Conservation (phyloP, 306 rosid species). For the Aeschynomene evenia region DNA sequence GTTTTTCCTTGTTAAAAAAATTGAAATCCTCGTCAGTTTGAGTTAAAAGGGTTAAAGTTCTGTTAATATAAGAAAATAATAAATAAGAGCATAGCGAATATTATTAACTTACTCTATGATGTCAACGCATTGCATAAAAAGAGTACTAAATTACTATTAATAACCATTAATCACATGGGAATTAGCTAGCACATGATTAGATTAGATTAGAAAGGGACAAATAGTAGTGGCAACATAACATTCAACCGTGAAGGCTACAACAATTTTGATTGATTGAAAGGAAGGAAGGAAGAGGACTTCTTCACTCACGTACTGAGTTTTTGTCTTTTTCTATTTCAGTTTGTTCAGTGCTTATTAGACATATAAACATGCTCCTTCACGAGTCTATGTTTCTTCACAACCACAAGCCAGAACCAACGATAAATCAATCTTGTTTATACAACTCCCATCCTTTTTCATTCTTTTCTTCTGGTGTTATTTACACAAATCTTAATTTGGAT, state of each 20-base stretch:
- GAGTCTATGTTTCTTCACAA: background rate
- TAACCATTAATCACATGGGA: background rate
- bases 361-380: too few relatives aligned
- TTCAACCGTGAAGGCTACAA: slow-evolving; percentile 10
- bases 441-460: background rate
- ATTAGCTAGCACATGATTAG: background rate
- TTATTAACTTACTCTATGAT: too few relatives aligned
- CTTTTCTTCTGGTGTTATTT: background rate
- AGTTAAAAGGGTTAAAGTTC: background rate
- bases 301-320: background rate
- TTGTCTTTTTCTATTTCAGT: slow-evolving; percentile 9
- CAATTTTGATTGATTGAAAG: slow-evolving; percentile 30
- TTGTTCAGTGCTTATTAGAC: background rate
- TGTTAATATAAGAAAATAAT: too few relatives aligned
- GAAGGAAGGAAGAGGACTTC: slow-evolving; percentile 8
- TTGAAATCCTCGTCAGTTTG: background rate
- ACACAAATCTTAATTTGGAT: background rate
- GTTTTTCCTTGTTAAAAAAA: background rate
- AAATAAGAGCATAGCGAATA: too few relatives aligned
- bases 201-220: background rate
- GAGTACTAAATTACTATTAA: too few relatives aligned
- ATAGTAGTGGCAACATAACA: slow-evolving; percentile 12
- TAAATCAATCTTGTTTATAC: background rate
- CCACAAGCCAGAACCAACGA: background rate
- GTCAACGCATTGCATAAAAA: too few relatives aligned